Base-by-base conservation (phyloP, 139 green algal genomes). In the Pycnococcus provasolii region DNA sequence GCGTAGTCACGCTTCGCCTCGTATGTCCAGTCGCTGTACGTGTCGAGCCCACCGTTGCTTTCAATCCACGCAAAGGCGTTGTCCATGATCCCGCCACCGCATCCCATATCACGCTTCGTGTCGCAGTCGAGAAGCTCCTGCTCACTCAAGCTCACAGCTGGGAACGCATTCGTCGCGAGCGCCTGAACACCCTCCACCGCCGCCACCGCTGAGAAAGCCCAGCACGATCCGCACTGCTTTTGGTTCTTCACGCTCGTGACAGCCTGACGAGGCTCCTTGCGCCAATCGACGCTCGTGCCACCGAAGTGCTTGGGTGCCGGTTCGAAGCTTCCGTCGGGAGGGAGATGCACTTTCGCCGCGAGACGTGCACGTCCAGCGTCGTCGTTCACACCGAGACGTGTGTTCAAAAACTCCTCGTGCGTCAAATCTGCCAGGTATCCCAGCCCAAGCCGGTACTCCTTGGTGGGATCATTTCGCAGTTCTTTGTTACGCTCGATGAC, bases 81-180 rank as follows among this genome's bases (percentile, higher is more conserved):
- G 79, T 97, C 91, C 91, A 97, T 97, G 15, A 97, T 82, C 13
- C 91, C 91, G n/a, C 90, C 91, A 26, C 81, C 67, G 81, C 91
- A 97, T 7, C 91, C 90, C 53, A 82, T 61, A 54, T 78, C 70
- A 3, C 52, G 15, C 50, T 45, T 57, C 50, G 68, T 75, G 39
- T 73, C 70, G 72, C 90, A 96, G 73, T 96, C 91, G 3, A 96
- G 73, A 6, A 96, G 88, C 82, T 94, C 85, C 78, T 97, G 91
- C 80, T 98, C 91, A 4, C 78, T 90, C 3, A 98, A 77, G 0
- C 80, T 79, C 1, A 87, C 58, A 26, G 26, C 26, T 26, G 26
- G 26, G 26, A 26, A 26, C 26, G 26, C 2, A 96, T 77, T 72
- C 90, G 58, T 37, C 79, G 80, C 6, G 58, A 96, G 87, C 42